Base-by-base conservation (phyloP, 2,329 filamentous ascomycete genomes). In the Cladosporium colombiae region DNA sequence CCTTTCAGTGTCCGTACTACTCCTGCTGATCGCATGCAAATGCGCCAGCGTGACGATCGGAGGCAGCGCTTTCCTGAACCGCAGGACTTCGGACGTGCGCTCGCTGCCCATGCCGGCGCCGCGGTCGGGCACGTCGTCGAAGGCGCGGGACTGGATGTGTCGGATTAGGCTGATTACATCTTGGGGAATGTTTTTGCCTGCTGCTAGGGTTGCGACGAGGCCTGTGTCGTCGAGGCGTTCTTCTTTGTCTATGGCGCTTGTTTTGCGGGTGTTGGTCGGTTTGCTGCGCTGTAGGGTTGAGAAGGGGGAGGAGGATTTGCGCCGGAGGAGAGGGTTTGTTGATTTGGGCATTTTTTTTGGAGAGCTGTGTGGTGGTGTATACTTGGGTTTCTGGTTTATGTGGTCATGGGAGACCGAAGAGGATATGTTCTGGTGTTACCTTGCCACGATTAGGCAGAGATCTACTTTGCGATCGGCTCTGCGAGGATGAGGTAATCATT, bases 11-110 rank as follows among this genome's bases (percentile, higher is more conserved):
- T 80, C 81, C 0, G 89, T 91, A 1, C 89, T 86, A 2, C 85
- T 87, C 11, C 78, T 78, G 53, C 90, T 81, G 1, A 92, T 77
- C 1, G 88, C 85, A 68, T 89, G 85, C 7, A 93, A 75, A 74
- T 93, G 90, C 1, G 87, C 84, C 23, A 88, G 76, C 0, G 87
- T 89, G 5, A 90, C 86, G 25, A 92, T 80, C 0, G 86, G 87
- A 11, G 91, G 88, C 46, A 91, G 76, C 16, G 77, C 77, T 35
- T 77, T 78, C 21, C 89, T 82, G 73, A 85, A 88, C 68, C 88
- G 86, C 62, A 92, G 80, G 18, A 90, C 78, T 71, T 89, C 85
- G 2, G 88, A 81, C 16, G 88, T 86, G 13, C 88, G 82, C 23
- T 84, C 85, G 5, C 87, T 88, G 70, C 82, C 85, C 83, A 92